Conservation (phyloP, 2,329 filamentous ascomycete species). For the Chaetomiaceae sp. region DNA sequence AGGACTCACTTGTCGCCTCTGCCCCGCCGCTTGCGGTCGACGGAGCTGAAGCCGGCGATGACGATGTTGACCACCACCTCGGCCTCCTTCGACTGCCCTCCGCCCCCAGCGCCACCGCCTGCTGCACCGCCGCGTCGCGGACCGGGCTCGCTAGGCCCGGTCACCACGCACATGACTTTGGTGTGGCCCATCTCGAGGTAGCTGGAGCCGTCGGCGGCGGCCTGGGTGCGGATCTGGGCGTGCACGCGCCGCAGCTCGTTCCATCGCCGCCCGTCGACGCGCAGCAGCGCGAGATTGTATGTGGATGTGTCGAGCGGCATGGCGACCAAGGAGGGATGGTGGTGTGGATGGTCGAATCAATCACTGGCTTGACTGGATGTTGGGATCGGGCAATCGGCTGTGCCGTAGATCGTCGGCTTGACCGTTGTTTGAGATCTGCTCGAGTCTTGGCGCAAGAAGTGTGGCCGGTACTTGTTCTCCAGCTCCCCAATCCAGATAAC, state of each 20-base stretch:
- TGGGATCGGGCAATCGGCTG: not conserved
- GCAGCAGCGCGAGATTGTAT: slow-evolving; percentile 78
- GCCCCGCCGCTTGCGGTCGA: slow-evolving; percentile 72
- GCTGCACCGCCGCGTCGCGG: slow-evolving; percentile 39
- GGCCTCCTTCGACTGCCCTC: slow-evolving; percentile 43
- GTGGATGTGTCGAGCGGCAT: slow-evolving; percentile 96
- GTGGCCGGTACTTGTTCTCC: too few species aligned
- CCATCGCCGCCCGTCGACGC: slow-evolving; percentile 83
- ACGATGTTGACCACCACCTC: slow-evolving; percentile 76
- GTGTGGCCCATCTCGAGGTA: slow-evolving; percentile 98
- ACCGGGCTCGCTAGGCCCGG: slow-evolving; percentile 68
- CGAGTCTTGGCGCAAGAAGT: not conserved
- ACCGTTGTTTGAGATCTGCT: slow-evolving; percentile 6
- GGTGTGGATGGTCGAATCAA: not conserved
- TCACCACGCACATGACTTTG: slow-evolving; percentile 88
- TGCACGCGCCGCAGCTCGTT: slow-evolving; percentile 89
- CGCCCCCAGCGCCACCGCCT: slow-evolving; percentile 33
- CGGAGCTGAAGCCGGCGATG: slow-evolving; percentile 79
- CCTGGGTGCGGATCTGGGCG: slow-evolving; percentile 86
- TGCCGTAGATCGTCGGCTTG: not conserved
- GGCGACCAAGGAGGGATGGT: slow-evolving; percentile 16
- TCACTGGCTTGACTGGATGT: not conserved
- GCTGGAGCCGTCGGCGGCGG: slow-evolving; percentile 84
- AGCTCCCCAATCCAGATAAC: not conserved
- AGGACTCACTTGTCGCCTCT: slow-evolving; percentile 69